Base-by-base conservation (phyloP, 2,329 filamentous ascomycete genomes). In the Cyphellophora europaea region DNA sequence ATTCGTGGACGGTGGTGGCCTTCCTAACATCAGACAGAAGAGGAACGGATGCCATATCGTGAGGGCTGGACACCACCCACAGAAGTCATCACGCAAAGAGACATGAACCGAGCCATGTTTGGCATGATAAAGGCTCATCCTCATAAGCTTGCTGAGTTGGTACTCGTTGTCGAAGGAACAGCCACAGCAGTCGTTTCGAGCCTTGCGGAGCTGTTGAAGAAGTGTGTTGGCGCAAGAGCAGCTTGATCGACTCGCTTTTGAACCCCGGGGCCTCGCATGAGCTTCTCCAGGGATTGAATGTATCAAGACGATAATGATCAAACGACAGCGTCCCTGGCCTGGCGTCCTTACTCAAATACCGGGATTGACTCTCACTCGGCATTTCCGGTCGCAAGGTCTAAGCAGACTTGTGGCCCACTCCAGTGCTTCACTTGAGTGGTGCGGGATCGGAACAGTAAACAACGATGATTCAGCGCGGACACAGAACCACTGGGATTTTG, bases 1-100 rank as follows among this genome's bases (percentile, higher is more conserved):
- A 38, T 10, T 14, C 28, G 17, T 35, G 23, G 29, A 18, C 27
- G n/a, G 10, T 16, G n/a, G 16, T 3, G 4, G 11, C 15, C 12
- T 12, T 31, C n/a, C 29, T 13, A 10, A 28, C 23, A 27, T 13
- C n/a, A 18, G n/a, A 37, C 18, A 48, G 54, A 57, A 42, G 21
- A 59, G 46, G 57, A 59, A 42, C 49, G 43, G 32, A 36, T 59
- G n/a, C 57, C 56, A 4, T 57, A 55, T 32, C 42, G 50, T 10
- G 49, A 57, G 16, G 56, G 57, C 28, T 60, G 57, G 57, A 47
- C 36, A 35, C 43, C 44, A 8, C 36, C 43, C n/a, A 18, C 27
- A 3, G 28, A 15, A 11, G 35, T 42, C 27, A 50, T 31, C 12
- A 17, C 16, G 11, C 29, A 31, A 17, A n/a, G 16, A 11, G 15